Base-by-base conservation (phyloP, 352 stramenopile genomes). In the Pythium apleroticum region DNA sequence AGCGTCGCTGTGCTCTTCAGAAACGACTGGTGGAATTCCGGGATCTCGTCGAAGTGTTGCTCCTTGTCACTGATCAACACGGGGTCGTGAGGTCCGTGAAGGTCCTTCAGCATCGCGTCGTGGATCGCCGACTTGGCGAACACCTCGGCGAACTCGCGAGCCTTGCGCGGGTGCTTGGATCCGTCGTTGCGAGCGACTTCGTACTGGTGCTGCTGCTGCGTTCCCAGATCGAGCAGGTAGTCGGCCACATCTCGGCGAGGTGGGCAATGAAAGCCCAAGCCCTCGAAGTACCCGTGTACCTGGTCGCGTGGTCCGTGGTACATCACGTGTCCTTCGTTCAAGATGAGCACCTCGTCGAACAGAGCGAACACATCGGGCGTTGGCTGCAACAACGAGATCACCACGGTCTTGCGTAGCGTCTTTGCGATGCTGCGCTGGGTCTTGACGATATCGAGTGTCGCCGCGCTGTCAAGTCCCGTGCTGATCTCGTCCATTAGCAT, bases 341-440 rank as follows among this genome's bases (percentile, higher is more conserved):
- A 67, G n/a, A 98, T 49, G 28, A 98, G 81, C 14, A 98, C 69
- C 57, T 98, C 84, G 73, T 98, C 95, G 65, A 98, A 98, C 11
- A 98, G 72, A 27, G 78, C 81, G 45, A 96, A 95, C 6, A 96
- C 90, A 73, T 98, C 94, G 9, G 95, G 95, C 15, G 93, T 86
- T 30, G 95, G 94, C 75, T 98, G 79, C 17, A 97, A 67, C 11
- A 98, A 72, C 5, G 87, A 88, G 19, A 97, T 81, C 25, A 94
- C 72, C 22, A 78, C 63, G 1, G 80, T 89, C 53, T 79, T 75
- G 56, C 75, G 60, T 12, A 91, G 63, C 15, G 86, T 88, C 65
- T 93, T 75, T 1, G 84, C 94, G 41, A 88, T 67, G 33, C 63
- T 76, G 14, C 77, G 68, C 52, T 82, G 68, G 11, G 76, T 80